These are phyloP conservation scores for Mycocalia duriaeana DNA, from an alignment of 1,284 basidiomycete species.

Conservation along the genomic window DNA sequence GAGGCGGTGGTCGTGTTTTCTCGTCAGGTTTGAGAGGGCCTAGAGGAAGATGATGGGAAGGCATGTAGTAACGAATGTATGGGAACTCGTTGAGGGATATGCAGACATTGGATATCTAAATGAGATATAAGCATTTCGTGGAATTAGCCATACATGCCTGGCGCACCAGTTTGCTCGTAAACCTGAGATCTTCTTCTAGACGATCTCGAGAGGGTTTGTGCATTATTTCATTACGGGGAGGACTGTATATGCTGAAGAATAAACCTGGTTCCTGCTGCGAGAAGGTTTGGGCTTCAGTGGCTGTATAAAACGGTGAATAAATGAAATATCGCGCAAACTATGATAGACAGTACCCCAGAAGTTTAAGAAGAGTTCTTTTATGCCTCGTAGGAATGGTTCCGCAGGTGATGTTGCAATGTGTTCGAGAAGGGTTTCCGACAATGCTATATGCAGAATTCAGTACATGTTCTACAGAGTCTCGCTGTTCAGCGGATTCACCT, in stretches of 20 bases:
- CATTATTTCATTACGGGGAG: slow-evolving; percentile 64
- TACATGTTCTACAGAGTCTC: too few species aligned
- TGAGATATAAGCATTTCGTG: slow-evolving; percentile 10
- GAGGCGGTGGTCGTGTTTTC: slow-evolving; percentile 57
- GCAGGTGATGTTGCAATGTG: slow-evolving; percentile 68
- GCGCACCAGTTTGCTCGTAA: slow-evolving; percentile 64
- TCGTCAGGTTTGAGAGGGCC: slow-evolving; percentile 75
- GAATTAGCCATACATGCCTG: too few species aligned
- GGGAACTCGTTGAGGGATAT: slow-evolving; percentile 93
- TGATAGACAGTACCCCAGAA: slow-evolving; percentile 62
- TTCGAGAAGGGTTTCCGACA: slow-evolving; percentile 73
- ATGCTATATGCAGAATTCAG: too few species aligned
- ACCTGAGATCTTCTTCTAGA: slow-evolving; percentile 80
- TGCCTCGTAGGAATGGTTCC: slow-evolving; percentile 62
- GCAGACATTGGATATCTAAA: slow-evolving; percentile 84
- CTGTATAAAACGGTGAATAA: slow-evolving; percentile 34
- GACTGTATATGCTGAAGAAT: slow-evolving; percentile 86
- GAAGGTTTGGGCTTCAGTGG: slow-evolving; percentile 81
- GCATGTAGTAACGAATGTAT: slow-evolving; percentile 90
- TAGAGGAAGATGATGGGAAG: slow-evolving; percentile 78
- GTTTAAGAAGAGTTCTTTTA: slow-evolving; percentile 86
- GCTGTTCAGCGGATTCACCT: slow-evolving; percentile 62
- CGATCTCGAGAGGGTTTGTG: slow-evolving; percentile 58
- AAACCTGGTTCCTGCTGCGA: slow-evolving; percentile 69
- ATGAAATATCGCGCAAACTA: not conserved